A percentile compares a stretch with the other conserved stretches of the same genome.
phyloP scores from a whole-genome alignment of 495 filamentous ascomycete genomes.

The Pseudevernia furfuracea region DNA sequence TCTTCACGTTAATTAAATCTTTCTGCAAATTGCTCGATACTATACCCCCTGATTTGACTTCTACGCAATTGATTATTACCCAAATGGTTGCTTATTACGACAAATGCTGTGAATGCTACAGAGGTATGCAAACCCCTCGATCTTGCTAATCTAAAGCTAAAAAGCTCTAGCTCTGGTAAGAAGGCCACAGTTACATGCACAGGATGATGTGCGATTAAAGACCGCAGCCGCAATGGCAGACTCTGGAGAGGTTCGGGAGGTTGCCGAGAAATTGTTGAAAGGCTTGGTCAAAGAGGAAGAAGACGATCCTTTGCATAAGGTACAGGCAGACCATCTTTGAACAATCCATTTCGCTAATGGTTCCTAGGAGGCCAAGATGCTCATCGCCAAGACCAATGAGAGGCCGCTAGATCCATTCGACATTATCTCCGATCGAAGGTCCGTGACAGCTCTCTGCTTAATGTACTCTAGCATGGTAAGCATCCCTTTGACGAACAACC shows the following conservation, averaged over 20 bases:
- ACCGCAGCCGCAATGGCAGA: constrained; percentile 66
- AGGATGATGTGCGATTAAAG: constrained; percentile 47
- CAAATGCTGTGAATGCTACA: constrained; percentile 85
- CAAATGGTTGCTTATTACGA: constrained; percentile 89
- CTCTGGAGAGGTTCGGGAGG: constrained; percentile 57
- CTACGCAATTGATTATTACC: constrained; percentile 79
- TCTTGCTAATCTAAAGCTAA: not conserved
- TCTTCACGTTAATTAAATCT: constrained; percentile 75
- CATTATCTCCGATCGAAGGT: constrained; percentile 83
- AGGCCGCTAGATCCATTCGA: constrained; percentile 62
- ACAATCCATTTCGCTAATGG: constrained; percentile 3
- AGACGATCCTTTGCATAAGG: constrained; percentile 37
- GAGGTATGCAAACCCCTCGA: constrained; percentile 38
- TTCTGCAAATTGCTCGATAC: constrained; percentile 93
- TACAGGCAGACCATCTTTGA: constrained; percentile 21
- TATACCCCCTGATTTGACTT: constrained; percentile 93
- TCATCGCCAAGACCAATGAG: constrained; percentile 57
- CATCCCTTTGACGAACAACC: constrained; percentile 18
- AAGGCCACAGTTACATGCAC: constrained; percentile 29
- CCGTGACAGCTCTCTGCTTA: constrained; percentile 72
- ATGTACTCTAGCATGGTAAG: constrained; percentile 82
- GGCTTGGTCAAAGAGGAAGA: constrained; percentile 27
- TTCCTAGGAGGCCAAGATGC: constrained; percentile 54
- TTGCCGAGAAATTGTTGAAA: constrained; percentile 56
- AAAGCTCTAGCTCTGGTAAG: constrained; percentile 19